Evolutionary conservation across 306 rosid genomes (phyloP).

Genomic region (Vicia faba): DNA sequence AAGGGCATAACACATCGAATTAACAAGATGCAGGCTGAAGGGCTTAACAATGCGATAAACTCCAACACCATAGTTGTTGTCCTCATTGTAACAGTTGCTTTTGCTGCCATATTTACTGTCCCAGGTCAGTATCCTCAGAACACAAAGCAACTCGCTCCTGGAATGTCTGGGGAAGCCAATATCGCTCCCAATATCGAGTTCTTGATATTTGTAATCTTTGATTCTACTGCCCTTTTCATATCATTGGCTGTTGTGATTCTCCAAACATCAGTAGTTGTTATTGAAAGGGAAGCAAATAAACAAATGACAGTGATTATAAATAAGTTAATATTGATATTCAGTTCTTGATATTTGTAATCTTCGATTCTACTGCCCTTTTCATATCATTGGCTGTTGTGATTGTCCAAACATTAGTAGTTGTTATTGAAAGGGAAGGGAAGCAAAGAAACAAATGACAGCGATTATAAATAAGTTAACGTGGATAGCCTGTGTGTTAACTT

Average conservation of each 20-base stretch:
- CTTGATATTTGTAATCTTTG: conserved; percentile 63
- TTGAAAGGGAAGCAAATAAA: conserved; percentile 66
- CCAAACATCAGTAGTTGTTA: conserved; percentile 76
- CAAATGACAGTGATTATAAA: conserved; percentile 68
- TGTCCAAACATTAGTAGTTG: conserved; percentile 80
- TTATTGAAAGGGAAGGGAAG: conserved; percentile 61
- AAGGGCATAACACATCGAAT: conserved; percentile 66
- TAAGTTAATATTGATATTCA: conserved; percentile 59
- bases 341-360: conserved; percentile 62
- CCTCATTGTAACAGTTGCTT: conserved; percentile 80
- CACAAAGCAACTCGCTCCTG: background rate
- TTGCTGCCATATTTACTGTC: conserved; percentile 72
- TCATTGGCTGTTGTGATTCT: conserved; percentile 84
- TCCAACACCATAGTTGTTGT: conserved; percentile 79
- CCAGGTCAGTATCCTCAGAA: conserved; percentile 65
- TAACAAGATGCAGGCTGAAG: conserved; percentile 74
- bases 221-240: conserved; percentile 76
- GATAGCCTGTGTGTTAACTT: conserved; percentile 73
- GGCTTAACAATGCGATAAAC: conserved; percentile 81
- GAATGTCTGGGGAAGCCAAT: conserved; percentile 61
- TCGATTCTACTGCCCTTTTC: conserved; percentile 76
- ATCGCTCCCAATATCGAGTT: conserved; percentile 53
- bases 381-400: conserved; percentile 83
- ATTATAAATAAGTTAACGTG: conserved; percentile 83
- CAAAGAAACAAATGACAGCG: conserved; percentile 68